Percentiles rank a stretch among this genome's conserved stretches.
Evolutionary conservation across 2,329 filamentous ascomycete genomes (phyloP).

Genomic region (Talaromyces sp.): DNA sequence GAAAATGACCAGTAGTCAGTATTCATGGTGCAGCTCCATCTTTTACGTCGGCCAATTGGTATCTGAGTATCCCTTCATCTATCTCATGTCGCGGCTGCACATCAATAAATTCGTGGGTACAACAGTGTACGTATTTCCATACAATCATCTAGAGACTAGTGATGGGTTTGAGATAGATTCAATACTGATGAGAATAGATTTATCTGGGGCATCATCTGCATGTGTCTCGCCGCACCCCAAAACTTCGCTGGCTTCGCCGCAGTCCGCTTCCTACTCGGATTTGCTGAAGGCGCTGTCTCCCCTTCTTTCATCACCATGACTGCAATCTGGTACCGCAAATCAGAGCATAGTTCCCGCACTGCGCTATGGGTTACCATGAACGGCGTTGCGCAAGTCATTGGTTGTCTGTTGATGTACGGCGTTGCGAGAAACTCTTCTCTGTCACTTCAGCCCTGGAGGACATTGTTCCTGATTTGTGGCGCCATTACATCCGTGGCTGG

Average conservation of each 20-base stretch:
- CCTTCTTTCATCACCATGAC: conserved; percentile 50
- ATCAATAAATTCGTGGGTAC: conserved; percentile 51
- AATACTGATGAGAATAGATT: conserved; percentile 26
- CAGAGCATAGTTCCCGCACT: conserved; percentile 35
- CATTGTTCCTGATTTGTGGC: conserved; percentile 52
- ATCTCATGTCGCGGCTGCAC: conserved; percentile 50
- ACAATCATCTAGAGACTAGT: not conserved
- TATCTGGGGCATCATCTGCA: conserved; percentile 45
- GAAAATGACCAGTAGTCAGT: conserved; percentile 44
- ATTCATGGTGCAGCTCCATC: conserved; percentile 47
- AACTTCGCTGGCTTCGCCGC: conserved; percentile 41
- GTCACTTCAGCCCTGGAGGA: conserved; percentile 45
- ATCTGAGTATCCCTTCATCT: conserved; percentile 51
- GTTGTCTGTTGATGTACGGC: conserved; percentile 51
- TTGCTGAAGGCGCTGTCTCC: conserved; percentile 45
- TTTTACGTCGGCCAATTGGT: conserved; percentile 44
- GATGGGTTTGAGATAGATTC: not conserved
- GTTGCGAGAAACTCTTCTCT: conserved; percentile 44
- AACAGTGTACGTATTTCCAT: conserved; percentile 38
- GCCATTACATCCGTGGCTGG: conserved; percentile 45
- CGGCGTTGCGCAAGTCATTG: conserved; percentile 47
- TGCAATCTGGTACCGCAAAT: conserved; percentile 41
- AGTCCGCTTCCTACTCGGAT: conserved; percentile 44
- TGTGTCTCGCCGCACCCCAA: conserved; percentile 44
- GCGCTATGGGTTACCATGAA: conserved; percentile 47